phyloP scores from a whole-genome alignment of 1,284 basidiomycete genomes.

The Ganoderma lingzhi region DNA sequence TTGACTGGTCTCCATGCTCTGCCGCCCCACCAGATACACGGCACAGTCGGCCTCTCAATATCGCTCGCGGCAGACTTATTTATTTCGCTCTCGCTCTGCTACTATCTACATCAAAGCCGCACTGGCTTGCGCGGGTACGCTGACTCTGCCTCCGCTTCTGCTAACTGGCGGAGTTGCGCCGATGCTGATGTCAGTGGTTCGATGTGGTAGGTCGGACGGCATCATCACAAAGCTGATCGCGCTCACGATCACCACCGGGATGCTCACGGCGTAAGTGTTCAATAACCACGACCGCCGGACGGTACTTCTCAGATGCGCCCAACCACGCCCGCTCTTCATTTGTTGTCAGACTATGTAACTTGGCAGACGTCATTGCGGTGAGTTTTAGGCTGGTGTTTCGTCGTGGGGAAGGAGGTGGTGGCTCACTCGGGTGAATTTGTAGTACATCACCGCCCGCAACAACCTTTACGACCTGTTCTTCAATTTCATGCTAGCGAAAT shows the following conservation, averaged over 20 bases:
- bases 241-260: conserved; percentile 13
- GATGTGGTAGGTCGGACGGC: conserved; percentile 11
- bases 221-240: conserved; percentile 21
- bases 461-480: conserved; percentile 1
- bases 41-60: neutral
- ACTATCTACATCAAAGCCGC: neutral
- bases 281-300: too few species aligned
- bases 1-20: neutral
- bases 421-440: neutral
- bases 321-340: neutral
- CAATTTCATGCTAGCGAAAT: neutral
- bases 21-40: neutral
- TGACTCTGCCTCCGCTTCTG: neutral
- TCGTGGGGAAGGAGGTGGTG: neutral
- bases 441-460: neutral
- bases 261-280: conserved; percentile 16
- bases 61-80: neutral
- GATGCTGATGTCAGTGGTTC: neutral
- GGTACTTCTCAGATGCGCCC: neutral
- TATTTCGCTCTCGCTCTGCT: neutral
- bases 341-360: neutral
- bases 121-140: neutral
- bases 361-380: neutral
- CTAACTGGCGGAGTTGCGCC: neutral
- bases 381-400: neutral